A percentile compares a stretch with the other conserved stretches of the same genome.
These are phyloP conservation scores for Hanseniaspora lachancei DNA, from an alignment of 805 yeast species.

Conservation along the genomic window DNA sequence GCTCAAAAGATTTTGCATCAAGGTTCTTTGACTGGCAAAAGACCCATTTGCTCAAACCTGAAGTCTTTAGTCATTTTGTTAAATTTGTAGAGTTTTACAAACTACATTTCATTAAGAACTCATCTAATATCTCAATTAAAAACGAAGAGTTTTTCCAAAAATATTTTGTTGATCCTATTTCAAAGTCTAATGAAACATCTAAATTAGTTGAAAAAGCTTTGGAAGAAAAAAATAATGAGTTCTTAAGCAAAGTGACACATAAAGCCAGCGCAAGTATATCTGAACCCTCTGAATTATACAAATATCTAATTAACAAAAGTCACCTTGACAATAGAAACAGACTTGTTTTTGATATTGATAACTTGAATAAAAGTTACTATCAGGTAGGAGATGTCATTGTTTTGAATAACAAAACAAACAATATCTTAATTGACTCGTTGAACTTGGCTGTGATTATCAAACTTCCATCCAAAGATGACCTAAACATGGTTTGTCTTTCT, in stretches of 20 bases:
- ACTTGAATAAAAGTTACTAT: neutral
- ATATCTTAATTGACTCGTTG: neutral
- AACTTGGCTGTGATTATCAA: neutral
- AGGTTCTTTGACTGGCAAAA: neutral
- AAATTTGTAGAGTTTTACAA: neutral
- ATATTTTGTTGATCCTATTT: neutral
- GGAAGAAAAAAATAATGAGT: neutral
- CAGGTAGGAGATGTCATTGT: slow-evolving; percentile 3
- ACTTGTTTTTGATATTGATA: neutral
- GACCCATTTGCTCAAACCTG: neutral
- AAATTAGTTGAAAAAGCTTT: neutral
- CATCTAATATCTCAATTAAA: neutral
- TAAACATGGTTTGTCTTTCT: neutral
- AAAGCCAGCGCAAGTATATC: neutral
- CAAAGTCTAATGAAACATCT: neutral
- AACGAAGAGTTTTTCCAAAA: neutral
- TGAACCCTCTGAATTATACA: neutral
- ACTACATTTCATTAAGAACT: neutral
- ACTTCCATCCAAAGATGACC: neutral
- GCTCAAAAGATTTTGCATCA: neutral
- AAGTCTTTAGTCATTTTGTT: neutral
- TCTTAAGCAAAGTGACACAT: neutral
- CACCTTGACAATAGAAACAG: neutral
- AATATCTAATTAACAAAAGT: neutral
- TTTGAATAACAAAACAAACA: neutral